These are phyloP conservation scores for Neofusicoccum kwambonambiense DNA, from an alignment of 2,329 filamentous ascomycete species.

Conservation along the genomic window DNA sequence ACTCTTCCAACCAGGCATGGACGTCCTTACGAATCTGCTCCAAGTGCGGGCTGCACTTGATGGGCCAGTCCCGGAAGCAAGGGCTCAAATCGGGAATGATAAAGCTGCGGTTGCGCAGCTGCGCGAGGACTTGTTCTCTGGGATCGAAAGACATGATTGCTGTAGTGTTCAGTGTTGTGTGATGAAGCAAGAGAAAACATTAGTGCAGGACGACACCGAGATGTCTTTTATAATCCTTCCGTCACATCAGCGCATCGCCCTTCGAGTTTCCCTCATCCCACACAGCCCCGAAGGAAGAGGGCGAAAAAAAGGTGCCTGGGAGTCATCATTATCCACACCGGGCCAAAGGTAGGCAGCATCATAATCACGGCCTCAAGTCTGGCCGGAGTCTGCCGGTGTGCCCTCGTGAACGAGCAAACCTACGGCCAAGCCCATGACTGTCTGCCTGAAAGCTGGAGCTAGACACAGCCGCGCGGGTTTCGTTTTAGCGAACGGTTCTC, in stretches of 20 bases:
- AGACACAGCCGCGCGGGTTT: not conserved
- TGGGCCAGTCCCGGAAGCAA: conserved; percentile 8
- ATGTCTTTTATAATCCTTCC: not conserved
- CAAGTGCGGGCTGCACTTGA: not conserved
- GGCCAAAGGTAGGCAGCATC: not conserved
- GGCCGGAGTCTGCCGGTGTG: not conserved
- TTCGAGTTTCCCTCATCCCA: not conserved
- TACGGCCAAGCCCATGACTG: not conserved
- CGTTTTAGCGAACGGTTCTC: not conserved
- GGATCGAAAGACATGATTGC: conserved; percentile 2
- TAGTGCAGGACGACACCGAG: not conserved
- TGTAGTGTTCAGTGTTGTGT: not conserved
- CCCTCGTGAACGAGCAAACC: not conserved
- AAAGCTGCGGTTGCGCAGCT: not conserved
- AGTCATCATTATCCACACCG: not conserved
- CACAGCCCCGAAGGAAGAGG: conserved; percentile 8
- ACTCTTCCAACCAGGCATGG: conserved; percentile 6
- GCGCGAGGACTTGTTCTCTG: conserved; percentile 1
- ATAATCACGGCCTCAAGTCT: not conserved
- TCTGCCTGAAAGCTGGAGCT: not conserved
- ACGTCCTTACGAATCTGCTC: conserved; percentile 12
- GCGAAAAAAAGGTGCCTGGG: not conserved
- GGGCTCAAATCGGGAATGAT: not conserved
- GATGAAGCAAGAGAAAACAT: not conserved
- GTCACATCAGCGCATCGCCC: not conserved